phyloP scores from a whole-genome alignment of 352 stramenopile genomes.

The Plasmopara viticola region DNA sequence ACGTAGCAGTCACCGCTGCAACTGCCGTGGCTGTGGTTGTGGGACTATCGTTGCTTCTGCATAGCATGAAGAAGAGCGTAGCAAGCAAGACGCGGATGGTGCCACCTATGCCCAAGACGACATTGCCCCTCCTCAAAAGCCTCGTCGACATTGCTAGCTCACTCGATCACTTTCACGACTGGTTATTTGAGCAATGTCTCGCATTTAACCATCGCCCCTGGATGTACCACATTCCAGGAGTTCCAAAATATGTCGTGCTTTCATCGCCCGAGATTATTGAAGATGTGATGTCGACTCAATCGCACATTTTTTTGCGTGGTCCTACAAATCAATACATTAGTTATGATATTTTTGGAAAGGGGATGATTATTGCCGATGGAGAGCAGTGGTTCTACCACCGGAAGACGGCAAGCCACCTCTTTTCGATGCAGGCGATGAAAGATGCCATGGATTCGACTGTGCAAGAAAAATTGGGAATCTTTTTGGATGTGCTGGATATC shows the following conservation, averaged over 20 bases:
- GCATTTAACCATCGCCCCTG: constrained; percentile 34
- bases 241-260: constrained; percentile 32
- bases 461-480: constrained; percentile 20
- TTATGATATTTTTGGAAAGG: constrained; percentile 52
- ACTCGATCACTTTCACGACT: constrained; percentile 39
- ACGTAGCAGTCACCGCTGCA: constrained; percentile 11
- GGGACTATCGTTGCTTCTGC: constrained; percentile 20
- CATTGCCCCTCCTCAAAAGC: constrained; percentile 37
- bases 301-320: constrained; percentile 63
- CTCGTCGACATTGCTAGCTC: constrained; percentile 25
- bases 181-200: constrained; percentile 32
- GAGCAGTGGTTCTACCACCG: constrained; percentile 53
- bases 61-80: constrained; percentile 18
- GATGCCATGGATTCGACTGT: constrained; percentile 38
- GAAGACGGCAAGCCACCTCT: constrained; percentile 82
- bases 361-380: constrained; percentile 35
- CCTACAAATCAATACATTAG: constrained; percentile 25
- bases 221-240: constrained; percentile 29
- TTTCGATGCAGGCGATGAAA: constrained; percentile 50
- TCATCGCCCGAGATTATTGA: constrained; percentile 32
- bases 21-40: constrained; percentile 21
- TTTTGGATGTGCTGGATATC: constrained; percentile 22
- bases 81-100: constrained; percentile 13
- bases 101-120: constrained; percentile 23
- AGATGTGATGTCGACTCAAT: constrained; percentile 48